These are phyloP conservation scores for Phialophora expanda DNA, from an alignment of 2,329 filamentous ascomycete genomes.

Conservation along the genomic window DNA sequence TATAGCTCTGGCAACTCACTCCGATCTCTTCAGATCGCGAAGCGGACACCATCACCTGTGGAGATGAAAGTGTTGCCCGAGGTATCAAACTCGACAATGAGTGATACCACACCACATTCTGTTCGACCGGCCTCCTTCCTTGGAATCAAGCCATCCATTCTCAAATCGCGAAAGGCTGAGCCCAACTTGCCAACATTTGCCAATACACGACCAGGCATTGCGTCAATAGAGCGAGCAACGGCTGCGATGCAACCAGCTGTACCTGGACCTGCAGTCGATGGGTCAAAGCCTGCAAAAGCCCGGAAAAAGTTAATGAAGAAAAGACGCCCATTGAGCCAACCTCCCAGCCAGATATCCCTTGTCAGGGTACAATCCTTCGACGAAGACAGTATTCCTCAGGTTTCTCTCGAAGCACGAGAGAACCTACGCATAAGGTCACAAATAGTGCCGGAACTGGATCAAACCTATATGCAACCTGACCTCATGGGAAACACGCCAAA, in stretches of 20 bases:
- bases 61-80: slow-evolving; percentile 10
- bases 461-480: slow-evolving; percentile 31
- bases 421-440: slow-evolving; percentile 37
- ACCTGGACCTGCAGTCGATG: background rate
- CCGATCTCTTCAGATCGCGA: slow-evolving; percentile 24
- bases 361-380: slow-evolving; percentile 33
- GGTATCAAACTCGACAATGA: slow-evolving; percentile 1
- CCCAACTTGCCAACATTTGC: slow-evolving; percentile 23
- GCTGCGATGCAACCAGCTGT: too few relatives aligned
- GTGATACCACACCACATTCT: background rate
- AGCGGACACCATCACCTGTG: slow-evolving; percentile 1
- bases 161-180: slow-evolving; percentile 31
- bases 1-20: slow-evolving; percentile 40
- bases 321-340: slow-evolving; percentile 34
- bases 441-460: slow-evolving; percentile 37
- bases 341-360: slow-evolving; percentile 25
- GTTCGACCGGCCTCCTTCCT: slow-evolving; percentile 2
- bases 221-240: background rate
- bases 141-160: slow-evolving; percentile 14
- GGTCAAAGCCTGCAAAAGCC: slow-evolving; percentile 17
- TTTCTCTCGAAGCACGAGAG: slow-evolving; percentile 31
- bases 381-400: slow-evolving; percentile 29
- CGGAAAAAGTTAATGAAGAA: slow-evolving; percentile 37
- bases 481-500: slow-evolving; percentile 20
- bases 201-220: slow-evolving; percentile 15